Evolutionary conservation across 2,329 filamentous ascomycete genomes (phyloP).

Genomic region (Trichoderma lentiforme): DNA sequence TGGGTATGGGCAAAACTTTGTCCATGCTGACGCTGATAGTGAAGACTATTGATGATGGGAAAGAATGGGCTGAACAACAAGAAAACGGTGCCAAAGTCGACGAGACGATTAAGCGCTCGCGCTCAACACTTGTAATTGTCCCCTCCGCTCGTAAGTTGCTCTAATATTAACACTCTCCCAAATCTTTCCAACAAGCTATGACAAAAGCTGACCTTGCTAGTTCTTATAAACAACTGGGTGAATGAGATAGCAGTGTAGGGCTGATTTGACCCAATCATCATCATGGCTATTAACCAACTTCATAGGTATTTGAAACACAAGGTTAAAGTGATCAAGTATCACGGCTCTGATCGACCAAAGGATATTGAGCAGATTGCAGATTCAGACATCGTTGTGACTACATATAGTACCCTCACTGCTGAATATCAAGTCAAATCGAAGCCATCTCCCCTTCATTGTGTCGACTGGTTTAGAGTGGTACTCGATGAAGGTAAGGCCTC

Average conservation of each 20-base stretch:
- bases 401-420: slow-evolving; percentile 43
- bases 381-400: slow-evolving; percentile 45
- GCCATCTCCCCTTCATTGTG: slow-evolving; percentile 28
- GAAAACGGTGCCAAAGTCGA: slow-evolving; percentile 20
- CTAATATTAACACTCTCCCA: neutral
- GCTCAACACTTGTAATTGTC: slow-evolving; percentile 44
- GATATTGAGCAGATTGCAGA: slow-evolving; percentile 28
- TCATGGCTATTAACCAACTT: neutral
- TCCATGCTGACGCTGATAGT: slow-evolving; percentile 49
- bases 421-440: slow-evolving; percentile 26
- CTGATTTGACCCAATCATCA: neutral
- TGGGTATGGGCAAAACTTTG: slow-evolving; percentile 59
- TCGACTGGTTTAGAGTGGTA: slow-evolving; percentile 42
- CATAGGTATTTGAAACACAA: slow-evolving; percentile 32
- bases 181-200: neutral
- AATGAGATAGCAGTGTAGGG: slow-evolving; percentile 38
- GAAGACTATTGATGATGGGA: slow-evolving; percentile 37
- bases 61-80: slow-evolving; percentile 32
- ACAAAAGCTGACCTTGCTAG: slow-evolving; percentile 25
- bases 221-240: slow-evolving; percentile 41
- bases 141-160: slow-evolving; percentile 39
- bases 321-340: slow-evolving; percentile 35
- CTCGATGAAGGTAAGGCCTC: slow-evolving; percentile 43
- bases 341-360: slow-evolving; percentile 32
- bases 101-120: slow-evolving; percentile 25